phyloP scores from a whole-genome alignment of 1,284 basidiomycete genomes.

The Acaromyces ingoldii region DNA sequence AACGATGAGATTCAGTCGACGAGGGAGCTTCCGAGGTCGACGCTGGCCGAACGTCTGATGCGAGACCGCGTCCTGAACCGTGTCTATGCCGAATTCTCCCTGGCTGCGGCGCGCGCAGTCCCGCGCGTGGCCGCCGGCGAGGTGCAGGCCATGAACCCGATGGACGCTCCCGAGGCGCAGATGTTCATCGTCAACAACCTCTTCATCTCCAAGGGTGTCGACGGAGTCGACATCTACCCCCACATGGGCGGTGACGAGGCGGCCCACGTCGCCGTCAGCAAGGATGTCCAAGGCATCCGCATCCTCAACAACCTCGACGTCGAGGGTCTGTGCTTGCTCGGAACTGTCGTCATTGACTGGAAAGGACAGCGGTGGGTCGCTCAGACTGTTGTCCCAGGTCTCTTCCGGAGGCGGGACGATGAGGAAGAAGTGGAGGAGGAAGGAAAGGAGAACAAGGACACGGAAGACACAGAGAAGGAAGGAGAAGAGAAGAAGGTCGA shows the following conservation, averaged over 20 bases:
- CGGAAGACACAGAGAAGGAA: slow-evolving; percentile 53
- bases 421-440: slow-evolving; percentile 24
- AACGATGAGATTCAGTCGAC: slow-evolving; percentile 61
- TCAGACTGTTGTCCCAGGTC: slow-evolving; percentile 59
- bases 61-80: slow-evolving; percentile 59
- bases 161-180: slow-evolving; percentile 57
- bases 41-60: slow-evolving; percentile 57
- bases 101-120: slow-evolving; percentile 57
- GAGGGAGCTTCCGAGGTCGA: slow-evolving; percentile 56
- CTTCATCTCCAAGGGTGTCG: slow-evolving; percentile 59
- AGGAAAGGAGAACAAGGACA: slow-evolving; percentile 21
- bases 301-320: slow-evolving; percentile 58
- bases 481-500: slow-evolving; percentile 69
- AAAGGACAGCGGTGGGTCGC: slow-evolving; percentile 60
- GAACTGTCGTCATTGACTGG: slow-evolving; percentile 59
- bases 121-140: slow-evolving; percentile 57
- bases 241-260: slow-evolving; percentile 60
- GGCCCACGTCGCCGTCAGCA: slow-evolving; percentile 58
- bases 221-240: slow-evolving; percentile 58
- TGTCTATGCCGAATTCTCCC: slow-evolving; percentile 58
- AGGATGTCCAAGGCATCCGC: slow-evolving; percentile 59
- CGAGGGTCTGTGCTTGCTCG: slow-evolving; percentile 51
- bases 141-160: slow-evolving; percentile 58
- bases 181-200: slow-evolving; percentile 61
- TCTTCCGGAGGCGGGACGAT: slow-evolving; percentile 54